These are phyloP conservation scores for Fusarium paranaense DNA, from an alignment of 2,329 filamentous ascomycete species.

Conservation along the genomic window DNA sequence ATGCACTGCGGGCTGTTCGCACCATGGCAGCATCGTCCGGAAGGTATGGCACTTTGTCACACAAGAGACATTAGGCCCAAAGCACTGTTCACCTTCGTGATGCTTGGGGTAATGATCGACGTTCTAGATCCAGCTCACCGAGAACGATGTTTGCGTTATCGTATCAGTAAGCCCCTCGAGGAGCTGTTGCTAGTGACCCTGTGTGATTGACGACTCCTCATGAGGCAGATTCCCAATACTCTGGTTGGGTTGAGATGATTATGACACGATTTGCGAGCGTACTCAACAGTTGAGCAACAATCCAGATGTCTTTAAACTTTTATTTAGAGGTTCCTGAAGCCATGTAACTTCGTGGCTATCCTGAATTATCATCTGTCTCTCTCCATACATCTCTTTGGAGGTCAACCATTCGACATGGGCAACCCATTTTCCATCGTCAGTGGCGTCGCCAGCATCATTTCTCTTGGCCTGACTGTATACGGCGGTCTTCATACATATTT, in stretches of 20 bases:
- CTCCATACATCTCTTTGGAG: not conserved
- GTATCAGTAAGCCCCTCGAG: not conserved
- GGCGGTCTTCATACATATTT: not conserved
- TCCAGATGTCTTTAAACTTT: not conserved
- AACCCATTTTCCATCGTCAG: not conserved
- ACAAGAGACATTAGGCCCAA: not conserved
- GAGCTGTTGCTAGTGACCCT: not conserved
- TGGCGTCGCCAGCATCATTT: slow-evolving; percentile 5
- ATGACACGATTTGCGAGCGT: not conserved
- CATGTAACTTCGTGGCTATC: not conserved
- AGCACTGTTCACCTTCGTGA: not conserved
- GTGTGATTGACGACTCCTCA: not conserved
- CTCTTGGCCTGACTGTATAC: not conserved
- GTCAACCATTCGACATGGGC: not conserved
- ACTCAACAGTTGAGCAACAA: not conserved
- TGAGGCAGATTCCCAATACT: not conserved
- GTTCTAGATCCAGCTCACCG: not conserved
- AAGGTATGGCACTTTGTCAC: not conserved
- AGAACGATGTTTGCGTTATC: not conserved
- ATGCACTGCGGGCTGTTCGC: not conserved
- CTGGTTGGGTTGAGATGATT: not conserved
- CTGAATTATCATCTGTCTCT: not conserved
- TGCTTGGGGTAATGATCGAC: not conserved
- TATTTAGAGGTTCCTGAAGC: not conserved
- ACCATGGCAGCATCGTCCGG: not conserved